phyloP scores from a whole-genome alignment of 768 basidiomycete genomes.

The Termitomyces sp. region DNA sequence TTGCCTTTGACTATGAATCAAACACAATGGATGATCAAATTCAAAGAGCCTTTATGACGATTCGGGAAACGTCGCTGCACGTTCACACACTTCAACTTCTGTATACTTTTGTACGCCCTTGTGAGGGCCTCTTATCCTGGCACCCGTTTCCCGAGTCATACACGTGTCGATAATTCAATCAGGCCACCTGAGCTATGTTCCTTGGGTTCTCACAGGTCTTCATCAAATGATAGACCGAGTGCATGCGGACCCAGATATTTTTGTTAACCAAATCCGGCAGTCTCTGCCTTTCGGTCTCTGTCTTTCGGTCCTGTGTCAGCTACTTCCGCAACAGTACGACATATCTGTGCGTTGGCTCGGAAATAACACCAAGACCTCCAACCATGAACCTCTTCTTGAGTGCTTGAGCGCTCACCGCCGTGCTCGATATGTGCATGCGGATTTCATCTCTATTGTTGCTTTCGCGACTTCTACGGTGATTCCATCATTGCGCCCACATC shows the following conservation, averaged over 20 bases:
- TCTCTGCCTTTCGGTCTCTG: background rate
- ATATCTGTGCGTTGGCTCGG: background rate
- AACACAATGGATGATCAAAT: background rate
- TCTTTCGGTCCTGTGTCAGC: background rate
- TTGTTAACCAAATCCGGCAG: background rate
- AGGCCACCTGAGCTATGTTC: background rate
- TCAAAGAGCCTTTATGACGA: constrained; percentile 1
- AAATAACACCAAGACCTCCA: background rate
- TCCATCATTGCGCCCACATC: background rate
- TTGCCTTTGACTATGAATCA: constrained; percentile 21
- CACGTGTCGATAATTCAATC: background rate
- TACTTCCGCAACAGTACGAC: background rate
- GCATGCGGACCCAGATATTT: background rate
- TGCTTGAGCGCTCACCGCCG: too few relatives aligned
- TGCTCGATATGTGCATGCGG: background rate
- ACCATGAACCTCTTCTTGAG: background rate
- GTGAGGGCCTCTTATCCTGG: background rate
- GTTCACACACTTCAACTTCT: background rate
- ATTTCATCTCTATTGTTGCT: background rate
- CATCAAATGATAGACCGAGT: background rate
- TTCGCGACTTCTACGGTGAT: background rate
- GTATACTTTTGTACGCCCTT: too few relatives aligned
- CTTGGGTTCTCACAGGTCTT: background rate
- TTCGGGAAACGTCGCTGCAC: background rate
- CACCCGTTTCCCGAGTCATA: background rate